Evolutionary conservation across 2,329 filamentous ascomycete species (phyloP), one percentile per base, ranked within the genome.

Genomic region (Celoporthe dispersa): DNA sequence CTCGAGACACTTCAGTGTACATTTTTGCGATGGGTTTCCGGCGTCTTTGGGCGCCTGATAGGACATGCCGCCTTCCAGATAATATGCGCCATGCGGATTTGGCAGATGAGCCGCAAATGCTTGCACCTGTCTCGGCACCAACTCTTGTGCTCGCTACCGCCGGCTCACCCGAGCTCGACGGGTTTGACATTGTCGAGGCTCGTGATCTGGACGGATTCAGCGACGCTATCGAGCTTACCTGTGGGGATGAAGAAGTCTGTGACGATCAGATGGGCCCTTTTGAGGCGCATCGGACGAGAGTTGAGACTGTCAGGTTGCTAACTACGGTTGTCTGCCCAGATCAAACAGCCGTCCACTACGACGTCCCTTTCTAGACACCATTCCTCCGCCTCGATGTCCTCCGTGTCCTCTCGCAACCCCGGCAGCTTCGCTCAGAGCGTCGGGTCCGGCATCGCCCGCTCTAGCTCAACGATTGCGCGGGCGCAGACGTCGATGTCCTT

Each of bases 361-460:
- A 77, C 78, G 48, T 75, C 79, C 41, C 79, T 80, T 14, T 77
- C 80, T 67, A 77, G 77, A 12, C 77, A 81, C 7, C 80, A 83
- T 8, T 82, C 84, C 37, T 78, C 81, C 69, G 79, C 77, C 69
- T 79, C 80, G 68, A 78, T 77, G 68, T 78, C 81, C 44, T 81
- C 84, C 71, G 80, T 81, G 76, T 75, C 79, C 63, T 80, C 81
- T 64, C 81, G 81, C 67, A 84, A 81, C 31, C 41, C 41, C 8
- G 66, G 66, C 72, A 84, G 82, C 71, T 89, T 90, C 72, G 84
- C 86, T 19, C 87, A 84, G 71, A 91, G 87, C 75, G 78, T 89
- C 37, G 88, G 89, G 1, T 83, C 85, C 16, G 84, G 83, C 19
- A 74, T 78, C 25, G 85, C 88, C 73, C 82, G 86, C 19, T 79